Percentiles rank a stretch among this genome's conserved stretches.
Evolutionary conservation across 352 stramenopile species (phyloP).

Genomic region (Phytopythium aichiense): DNA sequence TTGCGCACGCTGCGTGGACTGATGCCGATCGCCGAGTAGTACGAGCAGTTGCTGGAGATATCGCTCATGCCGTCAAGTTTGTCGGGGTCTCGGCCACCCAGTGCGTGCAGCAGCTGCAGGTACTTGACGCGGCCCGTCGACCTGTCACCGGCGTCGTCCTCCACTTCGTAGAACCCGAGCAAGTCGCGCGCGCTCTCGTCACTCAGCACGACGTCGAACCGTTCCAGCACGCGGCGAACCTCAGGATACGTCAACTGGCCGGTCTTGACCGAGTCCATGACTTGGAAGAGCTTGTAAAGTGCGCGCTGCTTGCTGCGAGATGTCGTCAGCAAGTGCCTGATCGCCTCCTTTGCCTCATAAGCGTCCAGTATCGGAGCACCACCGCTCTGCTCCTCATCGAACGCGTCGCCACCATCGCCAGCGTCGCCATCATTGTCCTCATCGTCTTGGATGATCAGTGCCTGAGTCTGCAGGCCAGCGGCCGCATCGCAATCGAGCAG

Average conservation of each 20-base stretch:
- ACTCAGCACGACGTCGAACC: constrained; percentile 36
- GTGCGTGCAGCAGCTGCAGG: constrained; percentile 53
- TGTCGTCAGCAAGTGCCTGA: constrained; percentile 48
- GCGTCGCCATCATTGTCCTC: constrained; percentile 19
- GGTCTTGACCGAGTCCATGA: constrained; percentile 49
- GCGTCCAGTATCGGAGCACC: constrained; percentile 20
- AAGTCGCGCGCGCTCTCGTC: constrained; percentile 41
- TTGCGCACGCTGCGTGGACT: constrained; percentile 42
- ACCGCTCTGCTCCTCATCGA: constrained; percentile 10
- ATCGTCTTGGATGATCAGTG: constrained; percentile 58
- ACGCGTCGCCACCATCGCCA: constrained; percentile 11
- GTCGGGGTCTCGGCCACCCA: constrained; percentile 61
- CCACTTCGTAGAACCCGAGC: constrained; percentile 43
- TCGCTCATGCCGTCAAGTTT: constrained; percentile 62
- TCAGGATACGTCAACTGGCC: constrained; percentile 56
- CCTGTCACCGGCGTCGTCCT: constrained; percentile 43
- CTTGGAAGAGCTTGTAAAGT: constrained; percentile 59
- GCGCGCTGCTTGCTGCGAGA: constrained; percentile 39
- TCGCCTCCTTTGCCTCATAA: constrained; percentile 39
- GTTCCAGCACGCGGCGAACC: constrained; percentile 54
- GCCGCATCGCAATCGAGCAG: constrained; percentile 60
- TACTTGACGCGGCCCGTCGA: constrained; percentile 52
- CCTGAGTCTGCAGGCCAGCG: constrained; percentile 41
- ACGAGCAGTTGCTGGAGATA: constrained; percentile 70
- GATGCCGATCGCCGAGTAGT: constrained; percentile 71